phyloP scores from a whole-genome alignment of 148 eudicot genomes.

The Camellia sinensis region DNA sequence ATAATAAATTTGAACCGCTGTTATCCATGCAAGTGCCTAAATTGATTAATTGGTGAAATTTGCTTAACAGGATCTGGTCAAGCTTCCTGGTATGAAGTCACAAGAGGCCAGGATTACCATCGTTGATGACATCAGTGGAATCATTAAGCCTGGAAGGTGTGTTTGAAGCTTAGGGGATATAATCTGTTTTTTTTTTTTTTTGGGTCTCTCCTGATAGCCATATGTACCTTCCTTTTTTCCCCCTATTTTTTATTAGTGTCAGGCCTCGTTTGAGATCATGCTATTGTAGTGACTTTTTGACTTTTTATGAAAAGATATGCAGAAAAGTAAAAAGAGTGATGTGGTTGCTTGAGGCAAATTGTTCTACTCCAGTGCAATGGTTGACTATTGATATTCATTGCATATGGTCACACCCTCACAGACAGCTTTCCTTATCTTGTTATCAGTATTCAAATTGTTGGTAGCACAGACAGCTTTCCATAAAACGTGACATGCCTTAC shows the following conservation, averaged over 20 bases:
- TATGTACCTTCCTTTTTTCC: too few relatives aligned
- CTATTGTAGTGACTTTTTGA: too few relatives aligned
- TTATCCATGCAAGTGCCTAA: background rate
- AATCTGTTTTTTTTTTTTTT: too few relatives aligned
- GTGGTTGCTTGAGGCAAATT: too few relatives aligned
- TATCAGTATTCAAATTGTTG: background rate
- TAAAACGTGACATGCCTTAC: too few relatives aligned
- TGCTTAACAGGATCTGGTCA: conserved; percentile 33
- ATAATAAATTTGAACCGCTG: background rate
- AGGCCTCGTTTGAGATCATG: too few relatives aligned
- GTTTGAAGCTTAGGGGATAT: background rate
- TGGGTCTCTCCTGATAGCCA: too few relatives aligned
- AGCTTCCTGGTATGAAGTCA: conserved; percentile 44
- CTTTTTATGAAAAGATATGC: too few relatives aligned
- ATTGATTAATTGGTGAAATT: conserved; percentile 5
- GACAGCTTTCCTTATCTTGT: background rate
- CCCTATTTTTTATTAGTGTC: too few relatives aligned
- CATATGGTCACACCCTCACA: background rate
- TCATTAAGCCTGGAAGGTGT: conserved; percentile 77
- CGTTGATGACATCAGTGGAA: conserved; percentile 55
- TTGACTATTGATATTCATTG: background rate
- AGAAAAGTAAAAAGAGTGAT: too few relatives aligned
- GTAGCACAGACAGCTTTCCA: background rate
- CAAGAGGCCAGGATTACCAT: conserved; percentile 48
- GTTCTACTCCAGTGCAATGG: background rate